These are phyloP conservation scores for Stagonosporopsis chrysanthemi DNA, from an alignment of 2,329 filamentous ascomycete genomes.

Conservation along the genomic window DNA sequence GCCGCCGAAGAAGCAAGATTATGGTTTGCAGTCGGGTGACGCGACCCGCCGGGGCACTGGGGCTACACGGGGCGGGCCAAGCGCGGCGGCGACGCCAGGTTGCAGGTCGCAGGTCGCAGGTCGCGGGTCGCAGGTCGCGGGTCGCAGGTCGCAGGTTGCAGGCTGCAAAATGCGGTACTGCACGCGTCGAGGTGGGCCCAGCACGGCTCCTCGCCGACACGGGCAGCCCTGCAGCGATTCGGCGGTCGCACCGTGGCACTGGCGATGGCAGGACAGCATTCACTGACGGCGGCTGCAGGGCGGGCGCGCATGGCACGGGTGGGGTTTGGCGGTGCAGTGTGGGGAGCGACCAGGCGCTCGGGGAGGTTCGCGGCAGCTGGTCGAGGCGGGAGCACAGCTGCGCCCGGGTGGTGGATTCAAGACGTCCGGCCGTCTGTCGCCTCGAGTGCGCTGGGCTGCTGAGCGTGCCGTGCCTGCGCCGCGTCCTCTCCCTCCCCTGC, in stretches of 20 bases:
- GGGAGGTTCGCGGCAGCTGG: conserved; percentile 10
- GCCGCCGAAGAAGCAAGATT: conserved; percentile 14
- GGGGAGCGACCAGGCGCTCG: conserved; percentile 20
- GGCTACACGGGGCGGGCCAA: conserved; percentile 8
- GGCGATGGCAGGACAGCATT: conserved; percentile 9
- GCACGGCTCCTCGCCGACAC: no score
- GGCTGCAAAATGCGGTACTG: no score
- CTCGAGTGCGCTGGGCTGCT: conserved; percentile 12
- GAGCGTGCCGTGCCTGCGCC: conserved; percentile 14
- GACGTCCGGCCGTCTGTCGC: conserved; percentile 17
- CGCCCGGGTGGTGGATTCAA: conserved; percentile 20
- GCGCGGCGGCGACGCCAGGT: background rate
- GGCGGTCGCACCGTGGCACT: conserved; percentile 8
- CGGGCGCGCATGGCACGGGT: conserved; percentile 6
- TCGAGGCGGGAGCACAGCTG: background rate
- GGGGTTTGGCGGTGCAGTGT: conserved; percentile 8
- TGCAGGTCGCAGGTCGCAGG: background rate
- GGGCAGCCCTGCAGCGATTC: conserved; percentile 7
- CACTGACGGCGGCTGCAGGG: conserved; percentile 16
- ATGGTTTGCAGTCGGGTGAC: conserved; percentile 13
- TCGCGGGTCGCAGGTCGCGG: background rate
- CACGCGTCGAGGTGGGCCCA: background rate
- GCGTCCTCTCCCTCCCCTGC: conserved; percentile 7
- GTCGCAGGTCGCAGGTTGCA: background rate
- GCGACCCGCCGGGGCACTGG: conserved; percentile 1